Conservation (phyloP, 768 basidiomycete species). For the Hygrocybe coccinea region DNA sequence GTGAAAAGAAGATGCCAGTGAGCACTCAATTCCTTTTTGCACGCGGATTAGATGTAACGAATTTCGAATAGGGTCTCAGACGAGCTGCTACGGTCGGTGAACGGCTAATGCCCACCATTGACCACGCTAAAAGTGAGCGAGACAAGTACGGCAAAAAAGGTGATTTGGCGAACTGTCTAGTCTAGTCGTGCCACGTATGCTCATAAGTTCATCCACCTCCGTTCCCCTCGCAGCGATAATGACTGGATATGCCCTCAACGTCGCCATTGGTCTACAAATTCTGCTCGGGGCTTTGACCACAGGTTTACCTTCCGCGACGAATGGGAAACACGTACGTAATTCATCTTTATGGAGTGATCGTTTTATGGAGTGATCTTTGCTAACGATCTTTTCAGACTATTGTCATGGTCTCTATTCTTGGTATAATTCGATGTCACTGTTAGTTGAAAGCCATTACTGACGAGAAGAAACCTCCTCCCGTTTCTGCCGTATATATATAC, state of each 20-base stretch:
- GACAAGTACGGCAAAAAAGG: constrained; percentile 45
- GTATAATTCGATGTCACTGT: constrained; percentile 18
- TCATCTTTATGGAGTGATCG: too few relatives aligned
- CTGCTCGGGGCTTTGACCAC: constrained; percentile 64
- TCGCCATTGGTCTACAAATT: constrained; percentile 60
- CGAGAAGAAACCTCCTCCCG: too few relatives aligned
- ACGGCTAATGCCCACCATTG: constrained; percentile 51
- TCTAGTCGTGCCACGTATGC: not conserved
- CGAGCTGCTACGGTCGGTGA: constrained; percentile 38
- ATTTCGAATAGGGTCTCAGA: not conserved
- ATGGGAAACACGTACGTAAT: constrained; percentile 37
- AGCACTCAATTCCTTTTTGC: not conserved
- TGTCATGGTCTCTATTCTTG: constrained; percentile 34
- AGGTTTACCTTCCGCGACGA: constrained; percentile 48
- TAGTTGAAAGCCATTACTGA: too few relatives aligned
- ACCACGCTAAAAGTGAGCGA: constrained; percentile 42
- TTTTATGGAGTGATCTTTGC: not conserved
- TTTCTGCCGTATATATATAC: not conserved
- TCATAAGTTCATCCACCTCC: constrained; percentile 7
- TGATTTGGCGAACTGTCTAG: constrained; percentile 12
- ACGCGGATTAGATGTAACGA: not conserved
- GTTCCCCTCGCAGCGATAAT: constrained; percentile 32
- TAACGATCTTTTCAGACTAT: constrained; percentile 26
- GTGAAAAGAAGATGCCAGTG: constrained; percentile 18
- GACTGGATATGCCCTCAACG: constrained; percentile 36